These are phyloP conservation scores for Penicillium frequentans DNA, from an alignment of 2,329 filamentous ascomycete species.

Conservation along the genomic window DNA sequence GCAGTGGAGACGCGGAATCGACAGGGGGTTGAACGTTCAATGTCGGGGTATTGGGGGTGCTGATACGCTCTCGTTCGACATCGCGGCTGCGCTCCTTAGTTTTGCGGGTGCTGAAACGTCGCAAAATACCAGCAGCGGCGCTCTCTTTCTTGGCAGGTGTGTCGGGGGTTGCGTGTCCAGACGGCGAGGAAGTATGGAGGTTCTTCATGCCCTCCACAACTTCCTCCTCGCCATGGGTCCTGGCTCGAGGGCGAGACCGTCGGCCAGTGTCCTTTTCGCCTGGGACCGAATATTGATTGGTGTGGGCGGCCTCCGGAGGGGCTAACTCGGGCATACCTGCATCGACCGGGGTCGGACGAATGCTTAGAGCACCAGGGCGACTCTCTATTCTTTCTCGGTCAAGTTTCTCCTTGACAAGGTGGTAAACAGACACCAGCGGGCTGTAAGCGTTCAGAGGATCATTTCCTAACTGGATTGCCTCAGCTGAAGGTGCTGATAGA, in stretches of 20 bases:
- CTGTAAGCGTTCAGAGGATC: constrained; percentile 94
- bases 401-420: constrained; percentile 91
- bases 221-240: constrained; percentile 95
- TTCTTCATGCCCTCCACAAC: constrained; percentile 71
- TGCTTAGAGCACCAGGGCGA: constrained; percentile 59
- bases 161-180: constrained; percentile 56
- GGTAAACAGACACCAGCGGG: constrained; percentile 90
- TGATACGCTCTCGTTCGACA: constrained; percentile 50
- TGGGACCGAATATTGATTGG: constrained; percentile 87
- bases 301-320: constrained; percentile 83
- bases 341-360: constrained; percentile 57
- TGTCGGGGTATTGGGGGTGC: constrained; percentile 68
- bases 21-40: constrained; percentile 78
- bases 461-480: constrained; percentile 76
- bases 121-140: constrained; percentile 76
- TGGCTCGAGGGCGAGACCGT: constrained; percentile 76
- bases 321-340: constrained; percentile 72
- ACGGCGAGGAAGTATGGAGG: constrained; percentile 55
- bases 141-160: constrained; percentile 78
- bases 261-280: constrained; percentile 85
- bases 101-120: constrained; percentile 89
- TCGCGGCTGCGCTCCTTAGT: constrained; percentile 55
- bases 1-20: constrained; percentile 63
- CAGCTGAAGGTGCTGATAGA: constrained; percentile 76
- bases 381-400: constrained; percentile 68